Evolutionary conservation across 129 eudicot genomes (phyloP), one percentile per base, ranked within the genome.

Genomic region (Tagetes erecta): DNA sequence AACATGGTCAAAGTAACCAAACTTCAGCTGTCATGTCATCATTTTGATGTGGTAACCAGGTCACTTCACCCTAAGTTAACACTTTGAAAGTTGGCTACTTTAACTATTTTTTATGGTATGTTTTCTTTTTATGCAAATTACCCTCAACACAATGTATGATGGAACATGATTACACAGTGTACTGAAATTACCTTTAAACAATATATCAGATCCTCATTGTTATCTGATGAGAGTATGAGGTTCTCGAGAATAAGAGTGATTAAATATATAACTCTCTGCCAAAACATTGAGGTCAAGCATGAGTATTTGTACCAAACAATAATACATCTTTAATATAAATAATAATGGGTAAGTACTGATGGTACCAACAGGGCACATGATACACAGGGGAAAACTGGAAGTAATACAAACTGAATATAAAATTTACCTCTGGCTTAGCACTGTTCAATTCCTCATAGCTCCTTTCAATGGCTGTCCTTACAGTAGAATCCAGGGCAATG

Each of bases 401-500:
- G n/a, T 11, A 20, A 69, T 31, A 36, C 58, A 33, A 20, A 58
- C 41, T 45, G 73, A 20, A 35, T 71, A 27, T 13, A 52, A 38
- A 53, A 55, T 58, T 78, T 87, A 93, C 98, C 95, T 87, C 96
- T 9, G 96, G 98, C 60, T 83, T 78, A 51, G 98, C 98, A 80
- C 76, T 83, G 83, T 80, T 90, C 77, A 93, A 78, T 72, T 86
- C 95, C 76, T 87, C 95, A 56, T 86, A 93, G 65, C 98, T 96
- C 81, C 98, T 89, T 79, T 93, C 98, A 69, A 90, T 68, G 81
- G 95, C 95, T 83, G 98, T 93, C 79, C 98, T 87, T 53, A 87
- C 95, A 58, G 95, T 82, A 74, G 98, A 93, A 81, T 93, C 98
- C 14, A 93, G 95, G 71, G 98, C 90, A 87, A 93, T 81, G 78